These are phyloP conservation scores for Orbilia ellipsospora DNA, from an alignment of 2,329 filamentous ascomycete genomes.

Conservation along the genomic window DNA sequence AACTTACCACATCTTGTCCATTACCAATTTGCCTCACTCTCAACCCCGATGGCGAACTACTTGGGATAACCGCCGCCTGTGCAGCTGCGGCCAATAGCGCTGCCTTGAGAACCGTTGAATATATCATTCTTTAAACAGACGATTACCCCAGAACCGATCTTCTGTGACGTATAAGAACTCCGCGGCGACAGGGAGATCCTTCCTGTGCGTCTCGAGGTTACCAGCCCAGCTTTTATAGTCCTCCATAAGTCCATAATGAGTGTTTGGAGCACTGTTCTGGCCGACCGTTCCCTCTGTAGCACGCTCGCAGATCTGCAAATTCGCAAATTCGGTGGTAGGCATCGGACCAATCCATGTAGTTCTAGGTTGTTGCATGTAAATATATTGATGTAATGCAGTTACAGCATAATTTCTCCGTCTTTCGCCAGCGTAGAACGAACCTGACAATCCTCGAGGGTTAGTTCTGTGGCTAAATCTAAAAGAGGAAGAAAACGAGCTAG, in stretches of 20 bases:
- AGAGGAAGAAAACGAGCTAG: neutral
- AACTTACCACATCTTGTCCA: conserved; percentile 27
- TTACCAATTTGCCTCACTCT: conserved; percentile 33
- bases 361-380: conserved; percentile 23
- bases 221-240: neutral
- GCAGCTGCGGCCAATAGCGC: conserved; percentile 34
- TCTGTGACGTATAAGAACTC: conserved; percentile 11
- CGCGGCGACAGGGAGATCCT: neutral
- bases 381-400: neutral
- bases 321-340: conserved; percentile 12
- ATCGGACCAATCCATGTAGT: conserved; percentile 49
- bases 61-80: conserved; percentile 43
- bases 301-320: conserved; percentile 15
- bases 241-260: conserved; percentile 24
- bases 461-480: conserved; percentile 39
- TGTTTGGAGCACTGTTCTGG: neutral
- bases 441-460: conserved; percentile 25
- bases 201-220: too few relatives aligned
- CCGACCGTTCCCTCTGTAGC: neutral
- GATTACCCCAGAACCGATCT: conserved; percentile 15
- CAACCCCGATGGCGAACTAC: conserved; percentile 41
- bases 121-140: conserved; percentile 36
- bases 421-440: conserved; percentile 4
- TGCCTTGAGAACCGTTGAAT: conserved; percentile 32
- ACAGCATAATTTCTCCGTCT: conserved; percentile 52